A percentile compares a stretch with the other conserved stretches of the same genome.
These are phyloP conservation scores for Starmerella roubikii DNA, from an alignment of 805 yeast species.

Conservation along the genomic window DNA sequence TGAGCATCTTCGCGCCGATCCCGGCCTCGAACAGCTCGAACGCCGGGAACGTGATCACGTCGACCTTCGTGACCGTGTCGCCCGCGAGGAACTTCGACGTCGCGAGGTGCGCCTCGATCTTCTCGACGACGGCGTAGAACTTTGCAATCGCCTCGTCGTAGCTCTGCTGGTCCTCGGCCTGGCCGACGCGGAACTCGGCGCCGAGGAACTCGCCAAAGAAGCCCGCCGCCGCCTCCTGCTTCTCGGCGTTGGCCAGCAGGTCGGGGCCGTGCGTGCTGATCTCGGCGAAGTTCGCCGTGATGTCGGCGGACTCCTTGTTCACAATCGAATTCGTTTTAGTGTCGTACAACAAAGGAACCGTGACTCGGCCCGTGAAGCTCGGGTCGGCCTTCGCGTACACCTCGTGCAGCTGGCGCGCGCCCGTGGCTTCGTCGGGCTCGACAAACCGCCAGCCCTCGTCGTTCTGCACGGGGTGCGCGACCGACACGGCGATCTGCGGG, in stretches of 20 bases:
- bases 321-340: conserved; percentile 52
- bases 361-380: conserved; percentile 65
- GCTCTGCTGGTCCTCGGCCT: conserved; percentile 67
- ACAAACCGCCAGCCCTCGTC: conserved; percentile 81
- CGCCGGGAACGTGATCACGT: conserved; percentile 70
- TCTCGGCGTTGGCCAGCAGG: conserved; percentile 32
- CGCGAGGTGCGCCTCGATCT: conserved; percentile 25
- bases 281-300: conserved; percentile 59
- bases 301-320: conserved; percentile 79
- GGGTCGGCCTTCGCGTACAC: conserved; percentile 65
- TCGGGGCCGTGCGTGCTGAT: conserved; percentile 41
- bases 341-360: conserved; percentile 92
- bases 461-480: conserved; percentile 84
- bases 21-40: conserved; percentile 81
- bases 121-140: conserved; percentile 44
- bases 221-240: conserved; percentile 44
- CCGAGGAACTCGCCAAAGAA: conserved; percentile 45
- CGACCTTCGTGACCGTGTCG: conserved; percentile 68
- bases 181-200: conserved; percentile 70
- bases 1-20: conserved; percentile 77
- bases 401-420: conserved; percentile 47
- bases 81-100: conserved; percentile 42
- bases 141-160: conserved; percentile 54
- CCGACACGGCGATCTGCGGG: conserved; percentile 35
- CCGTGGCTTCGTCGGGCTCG: conserved; percentile 36